Percentiles rank a stretch among this genome's conserved stretches.
These are phyloP conservation scores for Helichrysum umbraculigerum DNA, from an alignment of 129 eudicot species.

Conservation along the genomic window DNA sequence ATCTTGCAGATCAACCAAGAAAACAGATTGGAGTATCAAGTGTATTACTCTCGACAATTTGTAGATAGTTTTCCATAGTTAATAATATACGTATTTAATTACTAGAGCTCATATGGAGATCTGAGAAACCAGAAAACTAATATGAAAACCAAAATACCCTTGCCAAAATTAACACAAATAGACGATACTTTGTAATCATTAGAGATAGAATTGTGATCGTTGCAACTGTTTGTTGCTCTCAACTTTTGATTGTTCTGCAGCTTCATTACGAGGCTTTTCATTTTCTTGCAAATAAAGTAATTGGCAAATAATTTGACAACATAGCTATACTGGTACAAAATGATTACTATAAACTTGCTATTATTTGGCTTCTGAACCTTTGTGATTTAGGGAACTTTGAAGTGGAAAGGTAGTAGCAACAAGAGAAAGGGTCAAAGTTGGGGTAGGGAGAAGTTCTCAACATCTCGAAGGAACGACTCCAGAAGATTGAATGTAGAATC, in stretches of 20 bases:
- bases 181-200: background rate
- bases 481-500: constrained; percentile 35
- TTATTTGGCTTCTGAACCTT: background rate
- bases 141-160: background rate
- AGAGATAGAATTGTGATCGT: background rate
- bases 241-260: background rate
- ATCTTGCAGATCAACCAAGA: constrained; percentile 55
- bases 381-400: constrained; percentile 48
- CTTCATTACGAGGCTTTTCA: constrained; percentile 11
- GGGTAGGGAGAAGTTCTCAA: constrained; percentile 49
- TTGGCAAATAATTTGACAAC: no score
- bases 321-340: no score
- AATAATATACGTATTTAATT: constrained; percentile 1
- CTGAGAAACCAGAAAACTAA: constrained; percentile 7
- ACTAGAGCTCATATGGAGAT: background rate
- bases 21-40: constrained; percentile 40
- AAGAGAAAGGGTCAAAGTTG: constrained; percentile 77
- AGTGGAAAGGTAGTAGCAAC: constrained; percentile 69
- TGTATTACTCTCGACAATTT: constrained; percentile 36
- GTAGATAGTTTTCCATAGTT: background rate
- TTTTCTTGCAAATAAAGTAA: constrained; percentile 18
- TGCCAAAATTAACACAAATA: constrained; percentile 1
- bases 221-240: background rate
- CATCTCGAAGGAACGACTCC: constrained; percentile 34
- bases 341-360: background rate